Evolutionary conservation across 805 yeast genomes (phyloP), one percentile per base, ranked within the genome.

Genomic region (Yarrowia deformans): DNA sequence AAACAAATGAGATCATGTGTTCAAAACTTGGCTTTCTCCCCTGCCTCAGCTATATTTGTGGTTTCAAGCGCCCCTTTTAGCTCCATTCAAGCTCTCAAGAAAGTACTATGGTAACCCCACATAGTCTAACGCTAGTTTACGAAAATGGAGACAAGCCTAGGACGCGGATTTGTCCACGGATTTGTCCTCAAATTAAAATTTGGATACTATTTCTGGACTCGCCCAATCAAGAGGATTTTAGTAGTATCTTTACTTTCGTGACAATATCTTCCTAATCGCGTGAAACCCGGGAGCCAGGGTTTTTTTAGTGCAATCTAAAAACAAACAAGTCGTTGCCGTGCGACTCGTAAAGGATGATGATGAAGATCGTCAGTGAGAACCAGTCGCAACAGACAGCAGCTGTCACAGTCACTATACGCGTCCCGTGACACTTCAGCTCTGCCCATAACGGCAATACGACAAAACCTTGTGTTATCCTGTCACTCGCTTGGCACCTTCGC

Each of bases 51-150:
- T 42, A 5, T 46, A 8, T 9, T n/a, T 9, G 10, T 43, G 48
- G n/a, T 43, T 46, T 46, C 34, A 19, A 13, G n/a, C 34, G 12
- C 10, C 8, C 34, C 12, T n/a, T 42, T 16, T 23, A 48, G 52
- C 52, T 32, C 19, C 3, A 3, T 32, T 29, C 35, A 32, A n/a
- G n/a, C 32, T 35, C 58, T 43, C 12, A 52, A 13, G 13, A 52
- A 52, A 43, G 58, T 52, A n/a, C 29, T 23, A 52, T 35, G 32
- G 58, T 37, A 54, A 43, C 58, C 58, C 58, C 58, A 54, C 58
- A 54, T 54, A 54, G 58, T 13, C 58, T 54, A 54, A 54, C 58
- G 43, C 58, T 54, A 54, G 58, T 54, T 54, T 18, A 14, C 5
- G 32, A 37, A 14, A 8, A 5, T 54, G 58, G 42, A 18, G 58